Base-by-base conservation (phyloP, 2,329 filamentous ascomycete genomes). In the Camptophora hylomeconis region DNA sequence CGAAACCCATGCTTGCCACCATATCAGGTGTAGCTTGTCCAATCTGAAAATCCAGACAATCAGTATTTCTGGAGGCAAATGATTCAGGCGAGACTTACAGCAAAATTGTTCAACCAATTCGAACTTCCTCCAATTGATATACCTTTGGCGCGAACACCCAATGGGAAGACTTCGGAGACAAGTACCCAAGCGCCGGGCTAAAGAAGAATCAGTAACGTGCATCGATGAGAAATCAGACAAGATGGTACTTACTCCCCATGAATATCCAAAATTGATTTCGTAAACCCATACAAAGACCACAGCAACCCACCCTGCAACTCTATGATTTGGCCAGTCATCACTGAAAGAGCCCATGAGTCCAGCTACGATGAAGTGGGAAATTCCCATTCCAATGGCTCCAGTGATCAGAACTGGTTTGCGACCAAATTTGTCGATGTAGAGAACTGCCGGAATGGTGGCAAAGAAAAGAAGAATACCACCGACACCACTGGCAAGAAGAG, bases 251-350 rank as follows among this genome's bases (percentile, higher is more conserved):
- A 39, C 37, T 36, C 52, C 48, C 78, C 78, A 84, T 0, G 67
- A 73, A 48, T 80, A 82, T 17, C 75, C 80, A 45, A 84, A 84
- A 51, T 79, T 69, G 17, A 80, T 59, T 16, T 80, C 72, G 39
- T 80, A 83, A 0, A 84, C 60, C 77, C 78, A 83, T 5, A 59
- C 49, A 32, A 59, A 54, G 1, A 45, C 61, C 5, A 69, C 75
- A 0, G 75, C 67, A 4, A 59, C 78, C 80, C 80, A 84, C 1
- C 78, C 78, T 0, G 75, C 74, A 0, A 65, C 67, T 5, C 50
- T 43, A 36, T 82, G 65, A 0, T 57, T 47, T 0, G 52, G 47
- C 61, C 76, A 84, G 3, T 61, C 52, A 38, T 69, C 47, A n/a
- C 70, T 54, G 45, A 75, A 72, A 37, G 61, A 69, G 19, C 72